phyloP scores from a whole-genome alignment of 2,329 filamentous ascomycete genomes.

The Elsinoe ampelina region DNA sequence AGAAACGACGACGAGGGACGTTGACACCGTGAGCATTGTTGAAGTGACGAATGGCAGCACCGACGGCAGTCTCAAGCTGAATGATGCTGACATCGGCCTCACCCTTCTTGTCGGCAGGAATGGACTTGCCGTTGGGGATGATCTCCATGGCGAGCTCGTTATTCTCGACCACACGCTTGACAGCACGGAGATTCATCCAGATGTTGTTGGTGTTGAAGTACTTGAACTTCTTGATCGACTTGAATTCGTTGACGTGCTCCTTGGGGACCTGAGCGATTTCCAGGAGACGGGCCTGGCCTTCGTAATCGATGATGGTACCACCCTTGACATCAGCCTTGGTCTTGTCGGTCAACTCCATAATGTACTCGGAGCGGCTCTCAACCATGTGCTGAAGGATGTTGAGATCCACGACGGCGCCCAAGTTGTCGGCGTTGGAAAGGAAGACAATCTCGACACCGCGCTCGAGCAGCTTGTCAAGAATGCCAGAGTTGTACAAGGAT shows the following conservation, averaged over 20 bases:
- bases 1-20: constrained; percentile 91
- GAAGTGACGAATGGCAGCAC: constrained; percentile 98
- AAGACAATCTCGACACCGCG: constrained; percentile 97
- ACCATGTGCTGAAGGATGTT: constrained; percentile 99
- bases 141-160: constrained; percentile 99
- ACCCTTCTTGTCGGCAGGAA: constrained; percentile 98
- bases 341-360: constrained; percentile 99
- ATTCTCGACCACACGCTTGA: constrained; percentile 98
- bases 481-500: constrained; percentile 98
- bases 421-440: constrained; percentile 97
- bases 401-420: constrained; percentile 94
- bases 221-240: constrained; percentile 99
- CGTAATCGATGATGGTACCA: constrained; percentile 99
- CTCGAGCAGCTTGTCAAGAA: constrained; percentile 90
- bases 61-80: constrained; percentile 96
- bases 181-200: constrained; percentile 95
- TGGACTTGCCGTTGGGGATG: constrained; percentile 98
- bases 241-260: constrained; percentile 99
- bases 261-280: constrained; percentile 99
- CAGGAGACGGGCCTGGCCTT: constrained; percentile 89
- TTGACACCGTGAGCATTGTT: constrained; percentile 98
- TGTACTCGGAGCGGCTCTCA: constrained; percentile 93
- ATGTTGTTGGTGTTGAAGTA: constrained; percentile 99
- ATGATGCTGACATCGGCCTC: constrained; percentile 96
- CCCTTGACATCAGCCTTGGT: constrained; percentile 99